phyloP scores from a whole-genome alignment of 2,329 filamentous ascomycete genomes.

The Colletotrichum destructivum region DNA sequence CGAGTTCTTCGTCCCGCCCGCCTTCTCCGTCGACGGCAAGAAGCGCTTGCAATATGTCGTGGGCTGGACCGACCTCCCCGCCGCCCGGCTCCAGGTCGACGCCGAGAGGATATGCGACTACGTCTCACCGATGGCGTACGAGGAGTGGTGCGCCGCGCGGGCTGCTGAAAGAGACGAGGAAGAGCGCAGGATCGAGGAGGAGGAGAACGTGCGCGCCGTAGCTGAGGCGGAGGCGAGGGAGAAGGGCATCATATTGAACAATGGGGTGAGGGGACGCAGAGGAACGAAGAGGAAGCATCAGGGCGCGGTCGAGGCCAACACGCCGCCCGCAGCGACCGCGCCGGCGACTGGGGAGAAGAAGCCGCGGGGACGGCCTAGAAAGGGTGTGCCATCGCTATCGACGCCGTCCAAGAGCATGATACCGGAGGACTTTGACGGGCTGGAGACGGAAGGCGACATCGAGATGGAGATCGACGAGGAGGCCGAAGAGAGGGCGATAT shows the following conservation, averaged over 20 bases:
- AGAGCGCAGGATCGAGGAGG: conserved; percentile 48
- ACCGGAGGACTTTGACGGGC: conserved; percentile 48
- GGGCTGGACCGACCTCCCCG: conserved; percentile 67
- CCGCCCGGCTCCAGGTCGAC: conserved; percentile 63
- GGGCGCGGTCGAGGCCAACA: background rate
- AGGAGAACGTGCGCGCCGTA: conserved; percentile 42
- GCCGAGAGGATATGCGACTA: conserved; percentile 68
- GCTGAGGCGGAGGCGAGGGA: conserved; percentile 29
- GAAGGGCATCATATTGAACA: conserved; percentile 10
- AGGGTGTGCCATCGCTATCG: conserved; percentile 50
- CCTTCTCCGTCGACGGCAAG: conserved; percentile 52
- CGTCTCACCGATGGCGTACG: conserved; percentile 69
- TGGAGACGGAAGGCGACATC: conserved; percentile 45
- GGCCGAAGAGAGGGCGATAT: conserved; percentile 19
- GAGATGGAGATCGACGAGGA: conserved; percentile 47
- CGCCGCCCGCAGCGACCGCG: background rate
- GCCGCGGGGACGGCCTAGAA: conserved; percentile 46
- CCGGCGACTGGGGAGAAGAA: conserved; percentile 45
- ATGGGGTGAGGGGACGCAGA: background rate
- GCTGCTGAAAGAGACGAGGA: conserved; percentile 61
- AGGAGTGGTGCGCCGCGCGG: conserved; percentile 69
- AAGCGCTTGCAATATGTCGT: conserved; percentile 69
- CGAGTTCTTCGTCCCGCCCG: conserved; percentile 62
- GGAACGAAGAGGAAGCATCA: conserved; percentile 10
- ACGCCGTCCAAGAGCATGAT: conserved; percentile 53